A percentile compares a stretch with the other conserved stretches of the same genome.
Conservation (phyloP, 2,329 filamentous ascomycete species). For the Botrytis cinerea region DNA sequence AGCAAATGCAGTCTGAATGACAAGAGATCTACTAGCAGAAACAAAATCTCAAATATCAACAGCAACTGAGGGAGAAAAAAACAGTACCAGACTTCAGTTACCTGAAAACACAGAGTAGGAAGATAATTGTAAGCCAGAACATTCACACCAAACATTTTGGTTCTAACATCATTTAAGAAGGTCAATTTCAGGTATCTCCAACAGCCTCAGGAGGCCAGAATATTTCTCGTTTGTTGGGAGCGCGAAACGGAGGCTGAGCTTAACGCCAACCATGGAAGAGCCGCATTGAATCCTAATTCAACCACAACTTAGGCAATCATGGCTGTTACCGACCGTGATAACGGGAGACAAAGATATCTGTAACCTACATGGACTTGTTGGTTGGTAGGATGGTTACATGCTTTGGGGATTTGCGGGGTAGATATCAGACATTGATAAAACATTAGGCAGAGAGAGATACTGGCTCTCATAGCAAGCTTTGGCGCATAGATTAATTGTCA, state of each 20-base stretch:
- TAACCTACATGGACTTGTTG: background rate
- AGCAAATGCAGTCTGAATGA: background rate
- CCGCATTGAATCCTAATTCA: background rate
- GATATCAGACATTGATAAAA: background rate
- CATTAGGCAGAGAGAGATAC: background rate
- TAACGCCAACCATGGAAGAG: conserved; percentile 12
- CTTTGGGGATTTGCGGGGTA: background rate
- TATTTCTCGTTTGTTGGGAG: background rate
- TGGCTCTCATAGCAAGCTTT: background rate
- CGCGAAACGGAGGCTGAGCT: conserved; percentile 4
- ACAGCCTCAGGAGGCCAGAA: background rate
- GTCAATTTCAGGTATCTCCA: background rate
- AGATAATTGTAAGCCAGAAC: background rate
- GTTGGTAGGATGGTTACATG: background rate
- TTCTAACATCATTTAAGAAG: too few relatives aligned
- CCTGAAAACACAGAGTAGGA: background rate
- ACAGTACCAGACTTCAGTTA: conserved; percentile 15
- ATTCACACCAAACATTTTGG: background rate
- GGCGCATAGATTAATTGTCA: background rate
- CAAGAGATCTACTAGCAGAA: background rate
- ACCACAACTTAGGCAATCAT: background rate
- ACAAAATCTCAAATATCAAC: background rate
- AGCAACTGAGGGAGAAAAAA: background rate
- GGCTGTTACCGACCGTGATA: background rate
- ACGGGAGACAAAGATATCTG: too few relatives aligned